Conservation (phyloP, 2,329 filamentous ascomycete genomes). For the Cytospora chrysosperma region DNA sequence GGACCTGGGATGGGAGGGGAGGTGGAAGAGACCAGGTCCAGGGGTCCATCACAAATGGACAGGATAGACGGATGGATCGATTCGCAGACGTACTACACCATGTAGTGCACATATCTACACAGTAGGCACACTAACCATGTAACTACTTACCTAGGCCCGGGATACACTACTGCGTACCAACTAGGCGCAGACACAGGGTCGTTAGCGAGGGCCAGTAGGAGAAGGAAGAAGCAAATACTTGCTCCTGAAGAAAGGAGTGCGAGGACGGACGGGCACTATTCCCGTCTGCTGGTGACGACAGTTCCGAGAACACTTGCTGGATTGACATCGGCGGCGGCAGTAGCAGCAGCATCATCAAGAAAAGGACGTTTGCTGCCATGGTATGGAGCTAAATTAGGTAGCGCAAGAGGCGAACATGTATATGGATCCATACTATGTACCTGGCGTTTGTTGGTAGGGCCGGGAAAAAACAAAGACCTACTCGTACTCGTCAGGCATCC, state of each 20-base stretch:
- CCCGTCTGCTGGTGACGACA: background rate
- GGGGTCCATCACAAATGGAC: conserved; percentile 5
- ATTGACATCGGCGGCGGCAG: too few species aligned
- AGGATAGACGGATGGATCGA: background rate
- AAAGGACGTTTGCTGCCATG: background rate
- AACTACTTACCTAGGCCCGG: background rate
- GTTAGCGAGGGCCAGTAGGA: conserved; percentile 5
- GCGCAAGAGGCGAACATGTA: background rate
- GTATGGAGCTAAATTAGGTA: conserved; percentile 10
- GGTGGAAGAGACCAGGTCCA: conserved; percentile 13
- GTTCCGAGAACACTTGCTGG: too few species aligned
- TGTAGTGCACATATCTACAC: background rate
- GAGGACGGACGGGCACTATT: background rate
- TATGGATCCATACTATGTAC: background rate
- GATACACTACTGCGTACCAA: background rate
- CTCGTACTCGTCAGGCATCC: background rate
- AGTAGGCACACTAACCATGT: too few species aligned
- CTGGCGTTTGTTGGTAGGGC: background rate
- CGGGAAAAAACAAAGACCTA: background rate
- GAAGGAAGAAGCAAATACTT: background rate
- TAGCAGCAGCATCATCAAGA: background rate
- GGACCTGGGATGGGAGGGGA: conserved; percentile 19
- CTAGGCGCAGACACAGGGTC: background rate
- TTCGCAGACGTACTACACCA: background rate
- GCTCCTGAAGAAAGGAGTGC: background rate